Base-by-base conservation (phyloP, 306 rosid genomes). In the Hippophae gyantsensis region DNA sequence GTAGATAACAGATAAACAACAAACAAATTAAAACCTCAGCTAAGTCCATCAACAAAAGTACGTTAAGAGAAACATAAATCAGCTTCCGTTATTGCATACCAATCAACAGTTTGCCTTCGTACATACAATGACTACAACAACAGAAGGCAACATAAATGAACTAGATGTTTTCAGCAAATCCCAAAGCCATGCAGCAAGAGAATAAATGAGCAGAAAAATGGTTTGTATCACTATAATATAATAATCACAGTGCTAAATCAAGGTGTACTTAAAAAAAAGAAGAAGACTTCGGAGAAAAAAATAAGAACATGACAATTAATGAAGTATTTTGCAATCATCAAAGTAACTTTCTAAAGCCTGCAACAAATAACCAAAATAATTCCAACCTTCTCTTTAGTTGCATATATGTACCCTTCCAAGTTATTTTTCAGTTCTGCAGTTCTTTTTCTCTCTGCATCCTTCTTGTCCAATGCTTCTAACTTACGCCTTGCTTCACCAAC, bases 401-500 rank as follows among this genome's bases (percentile, higher is more conserved):
- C 69, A 10, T 92, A 92, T 68, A 88, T 84, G 78, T 92, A 92
- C 73, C 83, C 93, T 84, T 92, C 99, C 71, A 92, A 77, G 74
- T 82, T 82, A 79, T 92, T 92, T 71, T 88, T 92, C 42, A 84
- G 70, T 74, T 92, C 99, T 0, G 99, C 95, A 11, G 99, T 88
- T 76, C 86, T 85, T 81, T 82, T 85, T 54, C 99, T 72, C 71
- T 92, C 96, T n/a, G 87, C 84, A 66, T 92, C 99, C 76, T 88
- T 85, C 62, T 77, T 52, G 76, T 92, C 89, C 72, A 92, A 72
- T 51, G 79, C 90, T 79, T 92, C 86, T 73, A 92, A 50, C 65
- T 72, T 92, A 58, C 10, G 63, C 72, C 78, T 92, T 60, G 93
- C 96, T 78, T 92, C 90, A 42, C 78, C 81, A 66, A 87, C 74